phyloP scores from a whole-genome alignment of 2,329 filamentous ascomycete genomes.

The Curvularia sp. region DNA sequence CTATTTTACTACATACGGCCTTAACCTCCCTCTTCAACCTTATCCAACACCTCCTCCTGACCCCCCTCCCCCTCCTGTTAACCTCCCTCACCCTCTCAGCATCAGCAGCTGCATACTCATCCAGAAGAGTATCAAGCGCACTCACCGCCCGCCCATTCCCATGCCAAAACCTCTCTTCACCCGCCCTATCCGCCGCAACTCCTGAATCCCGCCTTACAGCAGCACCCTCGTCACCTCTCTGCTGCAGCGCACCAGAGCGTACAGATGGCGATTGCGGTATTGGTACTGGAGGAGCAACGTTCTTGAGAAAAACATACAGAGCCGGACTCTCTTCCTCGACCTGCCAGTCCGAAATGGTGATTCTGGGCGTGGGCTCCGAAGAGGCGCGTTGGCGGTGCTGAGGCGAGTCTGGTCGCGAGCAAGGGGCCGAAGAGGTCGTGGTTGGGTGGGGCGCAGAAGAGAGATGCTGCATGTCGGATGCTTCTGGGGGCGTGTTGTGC shows the following conservation, averaged over 20 bases:
- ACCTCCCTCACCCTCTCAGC: too few species aligned
- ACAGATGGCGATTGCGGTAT: not conserved
- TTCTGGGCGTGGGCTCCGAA: not conserved
- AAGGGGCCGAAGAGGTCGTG: not conserved
- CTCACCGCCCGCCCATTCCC: not conserved
- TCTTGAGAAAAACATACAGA: not conserved
- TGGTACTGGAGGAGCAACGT: not conserved
- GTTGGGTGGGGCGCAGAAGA: not conserved
- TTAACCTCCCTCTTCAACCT: too few species aligned
- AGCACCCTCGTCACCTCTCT: not conserved
- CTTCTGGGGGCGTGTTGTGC: too few species aligned
- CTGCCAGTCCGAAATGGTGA: not conserved
- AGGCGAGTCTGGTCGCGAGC: not conserved
- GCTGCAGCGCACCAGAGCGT: not conserved
- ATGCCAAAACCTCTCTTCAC: not conserved
- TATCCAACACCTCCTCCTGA: too few species aligned
- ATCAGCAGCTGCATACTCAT: not conserved
- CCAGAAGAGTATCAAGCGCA: not conserved
- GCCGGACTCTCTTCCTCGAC: not conserved
- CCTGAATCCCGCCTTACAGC: not conserved
- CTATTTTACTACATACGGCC: too few species aligned
- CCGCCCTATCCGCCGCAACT: not conserved
- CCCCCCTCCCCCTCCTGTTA: too few species aligned
- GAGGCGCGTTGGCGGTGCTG: too few species aligned
- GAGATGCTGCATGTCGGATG: too few species aligned